Conservation (phyloP, 1,284 basidiomycete species). For the Ustilago cynodontis region DNA sequence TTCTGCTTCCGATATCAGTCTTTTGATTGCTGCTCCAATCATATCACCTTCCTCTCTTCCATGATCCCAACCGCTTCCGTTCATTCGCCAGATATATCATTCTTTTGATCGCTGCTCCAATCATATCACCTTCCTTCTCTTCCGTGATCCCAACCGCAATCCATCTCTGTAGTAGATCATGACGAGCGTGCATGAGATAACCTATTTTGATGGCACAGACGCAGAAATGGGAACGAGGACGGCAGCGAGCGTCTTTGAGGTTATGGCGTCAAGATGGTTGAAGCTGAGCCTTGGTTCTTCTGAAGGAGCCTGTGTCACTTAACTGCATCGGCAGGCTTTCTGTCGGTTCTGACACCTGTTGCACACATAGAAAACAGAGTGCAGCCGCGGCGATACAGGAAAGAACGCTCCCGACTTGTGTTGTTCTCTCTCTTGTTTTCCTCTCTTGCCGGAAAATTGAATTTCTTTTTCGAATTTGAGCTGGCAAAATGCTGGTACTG, state of each 20-base stretch:
- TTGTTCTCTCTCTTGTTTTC: neutral
- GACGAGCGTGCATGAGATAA: neutral
- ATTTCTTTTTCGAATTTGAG: neutral
- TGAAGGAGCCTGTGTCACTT: neutral
- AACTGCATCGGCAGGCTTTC: conserved; percentile 1
- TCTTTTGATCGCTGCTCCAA: neutral
- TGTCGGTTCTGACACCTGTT: neutral
- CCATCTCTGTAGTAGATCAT: neutral
- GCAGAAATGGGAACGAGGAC: neutral
- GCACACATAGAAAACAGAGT: too few species aligned
- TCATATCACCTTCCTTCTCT: neutral
- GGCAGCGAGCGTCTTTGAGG: neutral
- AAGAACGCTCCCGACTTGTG: neutral
- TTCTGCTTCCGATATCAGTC: neutral
- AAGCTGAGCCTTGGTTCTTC: neutral
- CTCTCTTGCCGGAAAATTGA: conserved; percentile 1
- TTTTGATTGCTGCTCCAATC: neutral
- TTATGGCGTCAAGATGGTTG: neutral
- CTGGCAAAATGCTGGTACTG: neutral
- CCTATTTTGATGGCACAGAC: too few species aligned
- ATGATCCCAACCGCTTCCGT: neutral
- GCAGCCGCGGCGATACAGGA: neutral
- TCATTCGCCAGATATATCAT: neutral
- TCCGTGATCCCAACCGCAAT: neutral
- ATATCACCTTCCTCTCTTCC: neutral